Conservation (phyloP, 129 eudicot species). For the Mikania micrantha region DNA sequence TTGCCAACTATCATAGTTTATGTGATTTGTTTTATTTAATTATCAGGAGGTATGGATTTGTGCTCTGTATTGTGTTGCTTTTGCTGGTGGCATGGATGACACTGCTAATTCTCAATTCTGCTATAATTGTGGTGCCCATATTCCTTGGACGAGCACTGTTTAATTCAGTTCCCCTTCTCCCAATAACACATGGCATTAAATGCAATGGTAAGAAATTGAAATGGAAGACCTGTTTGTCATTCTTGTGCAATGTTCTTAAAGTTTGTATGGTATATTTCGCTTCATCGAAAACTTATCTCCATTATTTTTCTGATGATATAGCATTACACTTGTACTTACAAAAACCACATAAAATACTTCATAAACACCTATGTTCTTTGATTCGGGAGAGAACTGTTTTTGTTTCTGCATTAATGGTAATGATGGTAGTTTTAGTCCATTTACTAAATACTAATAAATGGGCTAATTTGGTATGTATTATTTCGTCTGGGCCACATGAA, state of each 20-base stretch:
- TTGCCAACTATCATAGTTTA: neutral
- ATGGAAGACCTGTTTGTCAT: neutral
- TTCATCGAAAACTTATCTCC: neutral
- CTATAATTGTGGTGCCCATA: conserved; percentile 11
- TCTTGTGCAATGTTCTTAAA: conserved; percentile 2
- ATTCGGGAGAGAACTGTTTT: neutral
- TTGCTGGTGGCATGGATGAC: conserved; percentile 12
- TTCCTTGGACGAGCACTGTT: conserved; percentile 2
- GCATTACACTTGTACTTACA: neutral
- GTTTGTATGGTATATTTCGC: neutral
- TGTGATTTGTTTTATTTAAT: neutral
- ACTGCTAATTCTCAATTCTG: conserved; percentile 9
- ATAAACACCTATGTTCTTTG: neutral
- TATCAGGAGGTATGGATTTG: conserved; percentile 8
- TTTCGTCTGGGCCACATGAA: neutral
- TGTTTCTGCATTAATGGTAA: neutral
- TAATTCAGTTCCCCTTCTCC: conserved; percentile 6
- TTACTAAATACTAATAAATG: neutral
- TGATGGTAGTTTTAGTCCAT: neutral
- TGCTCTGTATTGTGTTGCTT: conserved; percentile 5
- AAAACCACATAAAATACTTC: neutral
- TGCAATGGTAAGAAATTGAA: conserved; percentile 12
- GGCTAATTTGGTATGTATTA: neutral
- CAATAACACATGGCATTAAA: conserved; percentile 9
- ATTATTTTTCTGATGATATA: neutral